Evolutionary conservation across 805 yeast species (phyloP).

Genomic region (Nakazawaea ambrosiae): DNA sequence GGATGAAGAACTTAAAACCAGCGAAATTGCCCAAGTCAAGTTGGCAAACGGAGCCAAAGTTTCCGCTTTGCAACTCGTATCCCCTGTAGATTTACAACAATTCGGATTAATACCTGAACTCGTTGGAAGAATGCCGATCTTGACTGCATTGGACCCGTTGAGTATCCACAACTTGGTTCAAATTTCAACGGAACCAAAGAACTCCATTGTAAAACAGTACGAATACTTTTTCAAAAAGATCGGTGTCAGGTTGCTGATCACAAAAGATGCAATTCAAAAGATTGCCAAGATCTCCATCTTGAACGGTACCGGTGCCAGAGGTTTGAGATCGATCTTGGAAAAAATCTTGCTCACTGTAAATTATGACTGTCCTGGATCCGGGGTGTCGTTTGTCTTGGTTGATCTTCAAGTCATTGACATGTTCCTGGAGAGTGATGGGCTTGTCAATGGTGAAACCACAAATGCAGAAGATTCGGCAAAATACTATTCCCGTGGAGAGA

Average conservation of each 20-base stretch:
- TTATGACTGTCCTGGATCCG: slow-evolving; percentile 55
- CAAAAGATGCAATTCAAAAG: slow-evolving; percentile 37
- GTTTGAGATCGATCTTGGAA: slow-evolving; percentile 49
- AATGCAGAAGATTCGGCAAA: slow-evolving; percentile 24
- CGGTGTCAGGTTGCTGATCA: slow-evolving; percentile 43
- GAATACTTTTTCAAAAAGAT: slow-evolving; percentile 45
- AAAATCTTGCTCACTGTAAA: slow-evolving; percentile 42
- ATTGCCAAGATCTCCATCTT: slow-evolving; percentile 41
- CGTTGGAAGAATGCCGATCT: slow-evolving; percentile 51
- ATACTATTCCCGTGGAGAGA: slow-evolving; percentile 39
- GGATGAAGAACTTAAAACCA: slow-evolving; percentile 12
- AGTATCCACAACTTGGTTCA: slow-evolving; percentile 36
- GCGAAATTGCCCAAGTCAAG: slow-evolving; percentile 27
- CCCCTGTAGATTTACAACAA: slow-evolving; percentile 42
- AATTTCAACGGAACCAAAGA: slow-evolving; percentile 49
- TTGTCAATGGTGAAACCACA: slow-evolving; percentile 10
- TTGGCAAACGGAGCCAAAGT: slow-evolving; percentile 29
- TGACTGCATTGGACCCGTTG: slow-evolving; percentile 42
- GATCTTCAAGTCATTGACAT: slow-evolving; percentile 36
- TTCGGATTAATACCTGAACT: slow-evolving; percentile 57
- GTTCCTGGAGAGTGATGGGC: slow-evolving; percentile 25
- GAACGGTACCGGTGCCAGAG: slow-evolving; percentile 59
- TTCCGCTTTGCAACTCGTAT: slow-evolving; percentile 36
- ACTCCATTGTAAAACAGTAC: slow-evolving; percentile 47
- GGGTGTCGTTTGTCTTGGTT: slow-evolving; percentile 41